phyloP scores from a whole-genome alignment of 768 basidiomycete species.

The Xerocomus brunneocitrinus region DNA sequence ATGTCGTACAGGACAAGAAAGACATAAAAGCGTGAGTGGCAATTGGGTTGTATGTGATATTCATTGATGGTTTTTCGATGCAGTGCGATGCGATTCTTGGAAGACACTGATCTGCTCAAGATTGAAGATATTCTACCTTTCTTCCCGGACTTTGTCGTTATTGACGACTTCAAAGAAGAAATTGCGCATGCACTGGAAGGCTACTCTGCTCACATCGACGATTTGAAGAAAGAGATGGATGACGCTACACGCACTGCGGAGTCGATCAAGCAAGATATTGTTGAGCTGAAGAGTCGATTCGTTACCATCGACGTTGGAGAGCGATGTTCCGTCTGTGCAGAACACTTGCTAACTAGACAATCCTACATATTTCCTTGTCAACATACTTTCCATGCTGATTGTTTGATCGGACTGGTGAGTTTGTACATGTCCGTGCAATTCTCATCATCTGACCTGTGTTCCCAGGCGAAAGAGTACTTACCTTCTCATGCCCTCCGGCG shows the following conservation, averaged over 20 bases:
- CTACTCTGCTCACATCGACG: constrained; percentile 88
- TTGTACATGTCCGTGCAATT: neutral
- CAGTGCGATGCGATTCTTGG: constrained; percentile 96
- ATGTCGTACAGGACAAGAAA: constrained; percentile 96
- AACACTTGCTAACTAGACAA: constrained; percentile 76
- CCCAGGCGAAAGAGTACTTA: constrained; percentile 87
- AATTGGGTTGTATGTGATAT: neutral
- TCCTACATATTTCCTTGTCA: constrained; percentile 99
- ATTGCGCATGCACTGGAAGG: constrained; percentile 94
- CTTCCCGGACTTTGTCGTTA: constrained; percentile 99
- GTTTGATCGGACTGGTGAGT: constrained; percentile 88
- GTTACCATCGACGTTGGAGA: constrained; percentile 88
- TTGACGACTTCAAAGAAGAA: constrained; percentile 99
- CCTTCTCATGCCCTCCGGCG: constrained; percentile 77
- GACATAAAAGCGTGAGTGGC: constrained; percentile 91
- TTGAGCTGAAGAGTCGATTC: constrained; percentile 79
- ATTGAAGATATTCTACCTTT: constrained; percentile 99
- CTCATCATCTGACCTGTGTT: constrained; percentile 1
- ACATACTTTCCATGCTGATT: constrained; percentile 97
- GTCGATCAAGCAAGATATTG: constrained; percentile 89
- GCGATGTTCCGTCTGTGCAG: constrained; percentile 76
- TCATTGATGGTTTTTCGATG: constrained; percentile 1
- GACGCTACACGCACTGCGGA: constrained; percentile 91
- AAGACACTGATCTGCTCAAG: constrained; percentile 90
- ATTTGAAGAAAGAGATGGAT: constrained; percentile 91